Evolutionary conservation across 768 basidiomycete species (phyloP).

Genomic region (Lenzites betulinus): DNA sequence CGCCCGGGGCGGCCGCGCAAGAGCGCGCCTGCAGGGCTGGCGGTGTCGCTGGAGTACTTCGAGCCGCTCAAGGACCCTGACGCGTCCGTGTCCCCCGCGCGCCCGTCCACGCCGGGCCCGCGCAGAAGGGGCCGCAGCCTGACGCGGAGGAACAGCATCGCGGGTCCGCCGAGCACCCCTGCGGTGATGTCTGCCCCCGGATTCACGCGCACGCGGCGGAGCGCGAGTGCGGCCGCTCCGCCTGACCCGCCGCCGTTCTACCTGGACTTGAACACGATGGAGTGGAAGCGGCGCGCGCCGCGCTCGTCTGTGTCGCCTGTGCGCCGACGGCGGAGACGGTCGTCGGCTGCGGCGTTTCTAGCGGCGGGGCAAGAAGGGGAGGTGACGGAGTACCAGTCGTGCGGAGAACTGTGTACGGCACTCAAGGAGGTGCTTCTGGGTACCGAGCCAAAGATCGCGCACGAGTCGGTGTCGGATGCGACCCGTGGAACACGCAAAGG

Average conservation of each 20-base stretch:
- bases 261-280: slow-evolving; percentile 12
- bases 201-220: background rate
- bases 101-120: background rate
- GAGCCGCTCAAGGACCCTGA: slow-evolving; percentile 14
- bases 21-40: slow-evolving; percentile 10
- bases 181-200: background rate
- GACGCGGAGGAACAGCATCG: slow-evolving; percentile 9
- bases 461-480: background rate
- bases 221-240: background rate
- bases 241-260: slow-evolving; percentile 2
- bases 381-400: slow-evolving; percentile 5
- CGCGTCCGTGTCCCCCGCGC: background rate
- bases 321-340: background rate
- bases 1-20: slow-evolving; percentile 7
- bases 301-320: slow-evolving; percentile 1
- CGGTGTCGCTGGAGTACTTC: slow-evolving; percentile 3
- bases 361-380: background rate
- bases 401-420: background rate
- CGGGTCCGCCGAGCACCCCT: background rate
- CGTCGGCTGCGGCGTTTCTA: background rate
- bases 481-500: background rate
- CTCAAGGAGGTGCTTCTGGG: background rate
- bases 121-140: background rate
- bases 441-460: background rate
- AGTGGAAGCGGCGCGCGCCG: slow-evolving; percentile 10